Conservation (phyloP, 2,329 filamentous ascomycete genomes). For the Teratosphaeriaceae sp. region DNA sequence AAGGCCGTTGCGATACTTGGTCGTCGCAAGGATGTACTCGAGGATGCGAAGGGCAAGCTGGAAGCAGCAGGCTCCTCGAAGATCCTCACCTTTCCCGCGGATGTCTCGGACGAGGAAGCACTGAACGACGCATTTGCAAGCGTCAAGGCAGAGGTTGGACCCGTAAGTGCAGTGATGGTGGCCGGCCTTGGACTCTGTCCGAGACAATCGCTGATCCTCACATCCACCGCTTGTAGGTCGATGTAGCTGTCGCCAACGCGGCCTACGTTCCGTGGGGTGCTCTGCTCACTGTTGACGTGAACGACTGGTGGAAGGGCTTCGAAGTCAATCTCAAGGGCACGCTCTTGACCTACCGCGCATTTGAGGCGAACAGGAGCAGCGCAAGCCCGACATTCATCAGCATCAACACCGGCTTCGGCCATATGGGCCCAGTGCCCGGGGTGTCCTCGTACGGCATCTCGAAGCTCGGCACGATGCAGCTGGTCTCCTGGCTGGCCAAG, state of each 20-base stretch:
- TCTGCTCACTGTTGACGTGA: conserved; percentile 4
- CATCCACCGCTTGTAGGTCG: too few relatives aligned
- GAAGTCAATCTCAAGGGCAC: conserved; percentile 14
- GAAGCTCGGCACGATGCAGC: conserved; percentile 32
- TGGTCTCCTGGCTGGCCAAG: conserved; percentile 31
- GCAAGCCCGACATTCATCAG: conserved; percentile 8
- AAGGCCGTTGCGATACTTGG: conserved; percentile 13
- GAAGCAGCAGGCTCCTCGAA: conserved; percentile 4
- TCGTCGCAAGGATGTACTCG: conserved; percentile 8
- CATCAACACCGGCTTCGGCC: conserved; percentile 9
- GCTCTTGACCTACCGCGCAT: conserved; percentile 10
- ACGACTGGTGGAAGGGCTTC: conserved; percentile 11
- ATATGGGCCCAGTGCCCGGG: conserved; percentile 15
- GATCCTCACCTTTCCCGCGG: conserved; percentile 12
- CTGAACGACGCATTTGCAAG: conserved; percentile 8
- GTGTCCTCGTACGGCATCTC: conserved; percentile 27
- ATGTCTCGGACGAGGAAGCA: conserved; percentile 9
- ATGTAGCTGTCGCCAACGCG: conserved; percentile 12
- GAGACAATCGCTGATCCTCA: too few relatives aligned
- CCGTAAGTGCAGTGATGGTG: too few relatives aligned
- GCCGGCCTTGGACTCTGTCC: too few relatives aligned
- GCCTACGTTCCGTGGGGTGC: conserved; percentile 4
- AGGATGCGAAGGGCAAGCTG: conserved; percentile 7
- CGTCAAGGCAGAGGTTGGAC: conserved; percentile 5
- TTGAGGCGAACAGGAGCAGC: conserved; percentile 5